Percentiles rank a stretch among this genome's conserved stretches.
These are phyloP conservation scores for Lepraria neglecta DNA, from an alignment of 495 filamentous ascomycete genomes.

Conservation along the genomic window DNA sequence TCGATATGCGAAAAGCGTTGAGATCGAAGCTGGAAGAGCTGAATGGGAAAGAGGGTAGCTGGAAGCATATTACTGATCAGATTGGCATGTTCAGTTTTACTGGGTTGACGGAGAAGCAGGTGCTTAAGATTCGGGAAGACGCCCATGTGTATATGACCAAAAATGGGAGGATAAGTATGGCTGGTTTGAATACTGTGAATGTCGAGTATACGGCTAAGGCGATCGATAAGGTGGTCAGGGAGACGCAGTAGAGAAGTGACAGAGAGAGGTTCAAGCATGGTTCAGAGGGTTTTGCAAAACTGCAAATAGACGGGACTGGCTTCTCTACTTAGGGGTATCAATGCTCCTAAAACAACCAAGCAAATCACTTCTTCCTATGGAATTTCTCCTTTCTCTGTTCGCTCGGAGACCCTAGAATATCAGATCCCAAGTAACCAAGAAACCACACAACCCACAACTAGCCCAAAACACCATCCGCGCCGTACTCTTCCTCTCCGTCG, in stretches of 20 bases:
- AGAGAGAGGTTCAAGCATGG: neutral
- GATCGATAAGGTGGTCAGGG: conserved; percentile 77
- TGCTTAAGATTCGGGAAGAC: conserved; percentile 68
- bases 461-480: conserved; percentile 86
- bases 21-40: conserved; percentile 70
- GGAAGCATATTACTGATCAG: conserved; percentile 96
- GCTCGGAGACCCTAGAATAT: conserved; percentile 51
- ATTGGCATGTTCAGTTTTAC: conserved; percentile 99
- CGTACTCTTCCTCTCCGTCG: conserved; percentile 70
- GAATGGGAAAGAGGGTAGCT: conserved; percentile 73
- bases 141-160: conserved; percentile 98
- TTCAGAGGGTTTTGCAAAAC: neutral
- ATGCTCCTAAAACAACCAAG: neutral
- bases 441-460: conserved; percentile 70
- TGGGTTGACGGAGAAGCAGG: conserved; percentile 78
- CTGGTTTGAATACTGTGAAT: conserved; percentile 85
- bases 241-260: conserved; percentile 34
- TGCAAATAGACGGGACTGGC: conserved; percentile 12
- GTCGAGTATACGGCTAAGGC: conserved; percentile 88
- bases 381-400: neutral
- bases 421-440: conserved; percentile 89
- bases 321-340: conserved; percentile 12
- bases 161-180: conserved; percentile 97
- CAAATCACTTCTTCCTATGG: neutral
- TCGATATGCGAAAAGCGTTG: conserved; percentile 74